A percentile compares a stretch with the other conserved stretches of the same genome.
Conservation (phyloP, 2,329 filamentous ascomycete species). For the Pyrenochaeta sp. region DNA sequence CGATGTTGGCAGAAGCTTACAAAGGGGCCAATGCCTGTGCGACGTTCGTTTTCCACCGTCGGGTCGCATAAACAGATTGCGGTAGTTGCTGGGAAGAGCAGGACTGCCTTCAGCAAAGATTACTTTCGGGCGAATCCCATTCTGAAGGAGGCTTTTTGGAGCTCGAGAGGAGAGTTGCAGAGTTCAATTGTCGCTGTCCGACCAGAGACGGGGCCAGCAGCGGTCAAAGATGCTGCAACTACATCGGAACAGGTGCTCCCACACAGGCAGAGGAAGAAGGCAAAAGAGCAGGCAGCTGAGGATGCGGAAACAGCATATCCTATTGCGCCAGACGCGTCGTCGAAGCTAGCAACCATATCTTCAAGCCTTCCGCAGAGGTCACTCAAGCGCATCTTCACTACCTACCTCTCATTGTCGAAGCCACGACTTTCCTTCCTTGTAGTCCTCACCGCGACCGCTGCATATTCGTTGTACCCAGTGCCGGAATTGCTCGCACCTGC, state of each 20-base stretch:
- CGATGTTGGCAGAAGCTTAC: constrained; percentile 45
- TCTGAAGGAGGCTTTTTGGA: constrained; percentile 42
- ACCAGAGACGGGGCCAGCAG: constrained; percentile 11
- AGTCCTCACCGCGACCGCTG: constrained; percentile 86
- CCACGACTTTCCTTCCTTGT: constrained; percentile 92
- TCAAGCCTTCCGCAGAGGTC: constrained; percentile 65
- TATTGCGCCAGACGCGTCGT: constrained; percentile 66
- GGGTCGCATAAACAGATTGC: constrained; percentile 37
- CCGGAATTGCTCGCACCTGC: constrained; percentile 81
- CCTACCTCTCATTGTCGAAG: constrained; percentile 92
- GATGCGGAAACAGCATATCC: constrained; percentile 39
- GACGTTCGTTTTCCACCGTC: constrained; percentile 40
- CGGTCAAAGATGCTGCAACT: constrained; percentile 15
- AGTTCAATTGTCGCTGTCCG: constrained; percentile 35
- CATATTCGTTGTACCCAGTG: constrained; percentile 93
- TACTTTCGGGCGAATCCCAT: constrained; percentile 51
- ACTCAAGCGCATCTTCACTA: constrained; percentile 73
- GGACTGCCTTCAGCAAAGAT: constrained; percentile 45
- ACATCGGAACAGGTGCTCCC: constrained; percentile 40
- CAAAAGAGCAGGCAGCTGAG: constrained; percentile 34
- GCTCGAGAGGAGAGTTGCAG: constrained; percentile 39
- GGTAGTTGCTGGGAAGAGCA: constrained; percentile 38
- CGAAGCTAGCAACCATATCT: constrained; percentile 66
- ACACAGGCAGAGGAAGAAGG: constrained; percentile 45
- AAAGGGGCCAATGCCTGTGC: constrained; percentile 26